Evolutionary conservation across 805 yeast species (phyloP).

Genomic region (Komagataella ulmi): DNA sequence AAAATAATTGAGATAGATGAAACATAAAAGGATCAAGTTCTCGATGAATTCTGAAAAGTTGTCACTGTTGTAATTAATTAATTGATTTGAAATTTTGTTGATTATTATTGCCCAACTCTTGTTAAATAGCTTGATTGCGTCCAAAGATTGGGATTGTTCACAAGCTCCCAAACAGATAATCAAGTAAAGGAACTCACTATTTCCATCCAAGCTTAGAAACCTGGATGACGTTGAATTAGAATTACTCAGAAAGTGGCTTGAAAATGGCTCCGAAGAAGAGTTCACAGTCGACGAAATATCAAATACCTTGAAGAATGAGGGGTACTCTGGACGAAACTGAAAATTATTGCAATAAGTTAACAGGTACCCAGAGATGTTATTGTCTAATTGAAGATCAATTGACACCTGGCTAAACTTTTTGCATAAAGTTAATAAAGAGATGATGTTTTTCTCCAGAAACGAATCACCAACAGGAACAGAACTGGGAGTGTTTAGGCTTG

Average conservation of each 20-base stretch:
- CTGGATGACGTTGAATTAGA: constrained; percentile 7
- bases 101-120: constrained; percentile 27
- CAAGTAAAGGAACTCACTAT: constrained; percentile 28
- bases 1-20: constrained; percentile 26
- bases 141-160: constrained; percentile 17
- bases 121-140: constrained; percentile 25
- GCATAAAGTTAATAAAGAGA: constrained; percentile 8
- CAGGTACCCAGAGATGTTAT: constrained; percentile 13
- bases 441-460: constrained; percentile 1
- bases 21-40: constrained; percentile 29
- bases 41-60: constrained; percentile 25
- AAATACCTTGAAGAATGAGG: constrained; percentile 4
- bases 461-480: neutral
- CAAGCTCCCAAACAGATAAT: constrained; percentile 32
- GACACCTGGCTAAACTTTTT: constrained; percentile 15
- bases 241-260: constrained; percentile 7
- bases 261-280: constrained; percentile 8
- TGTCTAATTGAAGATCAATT: constrained; percentile 7
- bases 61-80: constrained; percentile 16
- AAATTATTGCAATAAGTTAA: constrained; percentile 1
- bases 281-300: constrained; percentile 8
- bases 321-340: neutral
- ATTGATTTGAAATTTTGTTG: constrained; percentile 13
- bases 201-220: constrained; percentile 12
- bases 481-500: neutral